Base-by-base conservation (phyloP, 2,329 filamentous ascomycete genomes). In the Hortaea sp. region DNA sequence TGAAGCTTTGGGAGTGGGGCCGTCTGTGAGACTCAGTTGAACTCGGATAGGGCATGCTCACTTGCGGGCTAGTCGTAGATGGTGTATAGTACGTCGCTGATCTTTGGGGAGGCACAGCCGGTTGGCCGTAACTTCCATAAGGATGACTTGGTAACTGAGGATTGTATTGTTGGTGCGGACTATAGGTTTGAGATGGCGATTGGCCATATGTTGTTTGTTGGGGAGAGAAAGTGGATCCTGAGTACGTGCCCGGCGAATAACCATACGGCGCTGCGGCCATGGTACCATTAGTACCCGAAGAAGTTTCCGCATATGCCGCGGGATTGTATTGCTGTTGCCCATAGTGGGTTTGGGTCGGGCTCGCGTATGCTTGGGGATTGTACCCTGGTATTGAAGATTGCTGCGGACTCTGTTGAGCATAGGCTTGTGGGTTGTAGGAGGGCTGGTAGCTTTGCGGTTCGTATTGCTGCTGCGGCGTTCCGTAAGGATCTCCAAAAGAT, bases 331-430 rank as follows among this genome's bases (percentile, higher is more conserved):
- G 67, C 35, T 65, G 67, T 29, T 60, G 56, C 12, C 58, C 55
- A 42, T 63, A 60, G 44, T 62, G 67, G 29, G 63, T 59, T 42
- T 63, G 54, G 45, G 61, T 63, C 27, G 66, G 53, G 43, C 62
- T 65, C 39, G 65, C 63, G 48, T 75, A 90, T 34, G 74, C 70
- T 61, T 84, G 77, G 1, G 86, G 85, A 59, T 89, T 90, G 66
- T 89, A 90, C 39, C 76, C 72, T 64, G 61, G 73, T 64, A 56
- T 74, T 63, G 67, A 65, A 43, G 69, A 68, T 41, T 71, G 68
- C 46, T 70, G 69, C 27, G 68, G 63, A 12, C 68, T 63, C 9
- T 69, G 65, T 29, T 72, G 64, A 40, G 68, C 71, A 63, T 79
- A 84, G 57, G 78, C 69, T 58, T 80, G 78, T 10, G 80, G 80